A percentile compares a stretch with the other conserved stretches of the same genome.
These are phyloP conservation scores for Boletus calvinii DNA, from an alignment of 1,284 basidiomycete genomes.

Conservation along the genomic window DNA sequence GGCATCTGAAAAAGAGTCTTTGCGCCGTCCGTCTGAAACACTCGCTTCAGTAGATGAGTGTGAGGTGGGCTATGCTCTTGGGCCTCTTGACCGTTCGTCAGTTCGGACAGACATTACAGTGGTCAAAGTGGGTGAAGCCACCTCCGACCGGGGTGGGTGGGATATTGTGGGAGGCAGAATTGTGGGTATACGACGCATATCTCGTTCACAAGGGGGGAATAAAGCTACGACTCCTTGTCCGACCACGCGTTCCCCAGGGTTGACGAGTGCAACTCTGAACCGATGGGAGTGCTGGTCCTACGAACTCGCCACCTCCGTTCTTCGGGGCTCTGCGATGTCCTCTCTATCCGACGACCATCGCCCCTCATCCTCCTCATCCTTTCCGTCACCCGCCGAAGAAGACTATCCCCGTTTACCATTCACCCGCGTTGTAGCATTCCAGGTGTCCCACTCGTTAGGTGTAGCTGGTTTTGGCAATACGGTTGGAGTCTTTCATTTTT, in stretches of 20 bases:
- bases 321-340: slow-evolving; percentile 53
- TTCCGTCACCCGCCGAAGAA: slow-evolving; percentile 18
- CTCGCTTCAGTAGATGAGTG: slow-evolving; percentile 52
- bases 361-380: slow-evolving; percentile 14
- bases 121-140: slow-evolving; percentile 53
- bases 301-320: slow-evolving; percentile 49
- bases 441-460: slow-evolving; percentile 47
- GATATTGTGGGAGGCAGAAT: slow-evolving; percentile 53
- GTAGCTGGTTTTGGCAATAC: slow-evolving; percentile 81
- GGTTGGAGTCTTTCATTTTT: slow-evolving; percentile 61
- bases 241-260: slow-evolving; percentile 39
- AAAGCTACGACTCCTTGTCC: slow-evolving; percentile 23
- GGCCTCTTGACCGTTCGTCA: slow-evolving; percentile 37
- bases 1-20: slow-evolving; percentile 61
- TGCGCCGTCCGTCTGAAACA: slow-evolving; percentile 52
- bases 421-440: slow-evolving; percentile 67
- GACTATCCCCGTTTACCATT: slow-evolving; percentile 65
- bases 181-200: slow-evolving; percentile 64
- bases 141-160: slow-evolving; percentile 75
- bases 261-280: slow-evolving; percentile 63
- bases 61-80: slow-evolving; percentile 39
- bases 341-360: slow-evolving; percentile 37
- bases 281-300: slow-evolving; percentile 81
- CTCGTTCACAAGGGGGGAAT: slow-evolving; percentile 44
- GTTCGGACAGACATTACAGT: slow-evolving; percentile 58